These are phyloP conservation scores for Phytopythium oedochilum DNA, from an alignment of 352 stramenopile genomes.

Conservation along the genomic window DNA sequence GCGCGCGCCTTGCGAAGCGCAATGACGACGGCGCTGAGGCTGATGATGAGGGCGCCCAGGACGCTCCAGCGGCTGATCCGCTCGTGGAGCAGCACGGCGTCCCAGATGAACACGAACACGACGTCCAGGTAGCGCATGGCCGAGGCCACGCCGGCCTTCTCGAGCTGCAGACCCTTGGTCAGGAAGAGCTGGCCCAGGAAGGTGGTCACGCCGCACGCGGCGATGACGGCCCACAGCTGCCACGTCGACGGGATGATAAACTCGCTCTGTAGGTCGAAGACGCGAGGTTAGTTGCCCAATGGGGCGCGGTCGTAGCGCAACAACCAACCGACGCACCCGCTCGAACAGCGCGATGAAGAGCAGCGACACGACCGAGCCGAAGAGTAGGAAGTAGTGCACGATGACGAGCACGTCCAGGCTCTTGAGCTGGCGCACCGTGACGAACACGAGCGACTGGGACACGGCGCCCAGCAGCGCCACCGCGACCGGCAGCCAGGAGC, in stretches of 20 bases:
- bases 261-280: conserved; percentile 3
- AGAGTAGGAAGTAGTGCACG: conserved; percentile 80
- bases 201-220: conserved; percentile 32
- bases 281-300: too few relatives aligned
- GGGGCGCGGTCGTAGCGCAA: too few relatives aligned
- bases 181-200: conserved; percentile 61
- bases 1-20: conserved; percentile 29
- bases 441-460: conserved; percentile 67
- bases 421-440: conserved; percentile 59
- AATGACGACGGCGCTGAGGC: conserved; percentile 29
- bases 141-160: conserved; percentile 54
- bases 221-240: conserved; percentile 34
- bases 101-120: conserved; percentile 65
- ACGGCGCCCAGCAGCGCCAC: conserved; percentile 53
- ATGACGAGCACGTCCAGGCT: conserved; percentile 53
- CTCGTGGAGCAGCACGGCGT: conserved; percentile 40
- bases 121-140: conserved; percentile 73
- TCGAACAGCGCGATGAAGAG: conserved; percentile 55
- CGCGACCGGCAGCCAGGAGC: conserved; percentile 43
- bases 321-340: conserved; percentile 22
- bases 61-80: conserved; percentile 39
- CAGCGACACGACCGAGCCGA: conserved; percentile 37
- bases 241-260: conserved; percentile 28
- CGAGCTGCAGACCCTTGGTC: conserved; percentile 67
- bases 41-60: conserved; percentile 41